These are phyloP conservation scores for Tilletia walkeri DNA, from an alignment of 1,284 basidiomycete genomes.

Conservation along the genomic window DNA sequence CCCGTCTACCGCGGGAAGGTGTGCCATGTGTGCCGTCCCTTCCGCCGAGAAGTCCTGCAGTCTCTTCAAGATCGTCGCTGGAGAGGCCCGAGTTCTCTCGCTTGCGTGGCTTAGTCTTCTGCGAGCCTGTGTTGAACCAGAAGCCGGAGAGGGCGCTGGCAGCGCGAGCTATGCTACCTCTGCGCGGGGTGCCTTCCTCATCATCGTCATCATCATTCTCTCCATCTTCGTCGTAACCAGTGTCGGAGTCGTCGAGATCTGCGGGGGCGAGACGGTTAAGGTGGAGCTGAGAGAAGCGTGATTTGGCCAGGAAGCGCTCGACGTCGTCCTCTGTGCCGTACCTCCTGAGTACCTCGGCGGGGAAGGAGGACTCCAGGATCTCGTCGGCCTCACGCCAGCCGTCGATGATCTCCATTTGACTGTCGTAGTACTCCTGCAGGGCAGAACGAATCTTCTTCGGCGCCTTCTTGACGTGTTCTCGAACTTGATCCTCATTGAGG, in stretches of 20 bases:
- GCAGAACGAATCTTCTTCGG: slow-evolving; percentile 30
- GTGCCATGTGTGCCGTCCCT: not conserved
- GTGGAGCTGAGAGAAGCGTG: slow-evolving; percentile 14
- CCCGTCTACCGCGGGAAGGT: slow-evolving; percentile 8
- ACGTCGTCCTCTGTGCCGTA: slow-evolving; percentile 33
- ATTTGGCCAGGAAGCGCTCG: slow-evolving; percentile 16
- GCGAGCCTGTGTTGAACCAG: slow-evolving; percentile 31
- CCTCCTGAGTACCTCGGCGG: slow-evolving; percentile 49
- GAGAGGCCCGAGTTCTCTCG: not conserved
- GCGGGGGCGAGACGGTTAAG: not conserved
- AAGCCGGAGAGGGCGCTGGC: slow-evolving; percentile 32
- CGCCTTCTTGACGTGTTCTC: slow-evolving; percentile 32
- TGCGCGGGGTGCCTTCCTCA: slow-evolving; percentile 29
- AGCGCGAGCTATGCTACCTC: slow-evolving; percentile 23
- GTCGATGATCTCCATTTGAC: slow-evolving; percentile 47
- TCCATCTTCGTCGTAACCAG: slow-evolving; percentile 22
- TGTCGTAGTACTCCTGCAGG: slow-evolving; percentile 44
- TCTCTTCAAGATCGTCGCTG: not conserved
- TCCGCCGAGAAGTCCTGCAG: not conserved
- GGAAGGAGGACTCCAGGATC: slow-evolving; percentile 52
- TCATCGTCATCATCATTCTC: slow-evolving; percentile 41
- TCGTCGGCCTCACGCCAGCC: slow-evolving; percentile 53
- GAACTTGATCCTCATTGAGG: slow-evolving; percentile 35
- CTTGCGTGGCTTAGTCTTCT: not conserved
- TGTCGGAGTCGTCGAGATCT: slow-evolving; percentile 11